phyloP scores from a whole-genome alignment of 2,329 filamentous ascomycete genomes.

The Hirsutella minnesotensis region DNA sequence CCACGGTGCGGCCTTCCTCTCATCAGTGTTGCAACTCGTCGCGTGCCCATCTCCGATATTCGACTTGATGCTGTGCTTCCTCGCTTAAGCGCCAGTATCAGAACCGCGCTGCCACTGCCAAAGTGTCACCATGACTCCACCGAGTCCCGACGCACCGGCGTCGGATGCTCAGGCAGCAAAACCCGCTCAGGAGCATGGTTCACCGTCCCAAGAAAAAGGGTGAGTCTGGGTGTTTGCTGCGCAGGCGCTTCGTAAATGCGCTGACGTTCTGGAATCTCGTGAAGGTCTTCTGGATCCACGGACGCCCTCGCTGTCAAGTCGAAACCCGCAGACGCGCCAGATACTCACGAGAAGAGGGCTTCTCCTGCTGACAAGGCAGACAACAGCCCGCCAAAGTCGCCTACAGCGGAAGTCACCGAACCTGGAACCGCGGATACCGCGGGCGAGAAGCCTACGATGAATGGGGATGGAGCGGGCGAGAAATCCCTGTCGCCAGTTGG shows the following conservation, averaged over 20 bases:
- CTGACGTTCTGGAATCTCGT: not conserved
- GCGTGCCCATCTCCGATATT: not conserved
- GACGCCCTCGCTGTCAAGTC: slow-evolving; percentile 2
- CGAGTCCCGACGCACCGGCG: slow-evolving; percentile 26
- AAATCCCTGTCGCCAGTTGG: slow-evolving; percentile 2
- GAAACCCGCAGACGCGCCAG: slow-evolving; percentile 6
- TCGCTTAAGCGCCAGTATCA: slow-evolving; percentile 14
- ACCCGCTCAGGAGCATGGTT: slow-evolving; percentile 15
- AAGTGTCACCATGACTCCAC: slow-evolving; percentile 42
- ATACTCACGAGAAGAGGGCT: slow-evolving; percentile 6
- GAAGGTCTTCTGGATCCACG: not conserved
- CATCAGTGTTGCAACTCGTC: not conserved
- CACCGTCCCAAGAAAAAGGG: slow-evolving; percentile 24
- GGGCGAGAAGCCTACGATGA: slow-evolving; percentile 7
- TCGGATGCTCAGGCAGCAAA: slow-evolving; percentile 35
- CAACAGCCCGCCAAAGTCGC: not conserved
- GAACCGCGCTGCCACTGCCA: slow-evolving; percentile 21
- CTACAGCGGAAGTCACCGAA: not conserved
- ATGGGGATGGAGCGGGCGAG: slow-evolving; percentile 7
- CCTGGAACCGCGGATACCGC: no score
- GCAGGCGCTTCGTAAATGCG: not conserved
- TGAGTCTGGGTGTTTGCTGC: slow-evolving; percentile 15
- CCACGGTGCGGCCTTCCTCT: not conserved
- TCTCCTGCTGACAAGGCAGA: not conserved
- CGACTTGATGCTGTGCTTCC: slow-evolving; percentile 25